These are phyloP conservation scores for Tulasnella sp. DNA, from an alignment of 768 basidiomycete species.

Conservation along the genomic window DNA sequence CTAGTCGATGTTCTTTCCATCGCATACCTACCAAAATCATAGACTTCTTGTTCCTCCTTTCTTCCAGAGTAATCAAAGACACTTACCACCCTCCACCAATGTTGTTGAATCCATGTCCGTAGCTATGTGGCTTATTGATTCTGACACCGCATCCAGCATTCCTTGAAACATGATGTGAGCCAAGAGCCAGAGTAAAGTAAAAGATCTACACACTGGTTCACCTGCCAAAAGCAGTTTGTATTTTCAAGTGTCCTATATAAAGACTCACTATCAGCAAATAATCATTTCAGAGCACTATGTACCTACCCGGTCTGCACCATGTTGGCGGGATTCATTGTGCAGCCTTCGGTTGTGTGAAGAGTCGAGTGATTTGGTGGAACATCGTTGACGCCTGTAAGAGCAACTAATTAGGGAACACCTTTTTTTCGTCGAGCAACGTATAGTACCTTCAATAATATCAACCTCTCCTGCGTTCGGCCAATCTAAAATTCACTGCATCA, in stretches of 20 bases:
- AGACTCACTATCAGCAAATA: not conserved
- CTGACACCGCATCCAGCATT: constrained; percentile 7
- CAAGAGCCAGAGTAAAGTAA: too few relatives aligned
- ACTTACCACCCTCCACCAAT: constrained; percentile 23
- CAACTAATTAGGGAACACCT: too few relatives aligned
- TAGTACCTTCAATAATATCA: constrained; percentile 19
- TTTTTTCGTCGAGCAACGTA: too few relatives aligned
- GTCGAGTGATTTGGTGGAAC: constrained; percentile 1
- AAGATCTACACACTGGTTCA: too few relatives aligned
- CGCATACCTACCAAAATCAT: constrained; percentile 10
- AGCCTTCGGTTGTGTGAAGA: not conserved
- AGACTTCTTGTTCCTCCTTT: not conserved
- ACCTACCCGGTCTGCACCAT: constrained; percentile 10
- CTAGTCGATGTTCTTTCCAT: constrained; percentile 16
- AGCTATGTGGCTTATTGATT: constrained; percentile 1
- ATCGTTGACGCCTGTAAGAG: constrained; percentile 11
- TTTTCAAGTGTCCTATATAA: not conserved
- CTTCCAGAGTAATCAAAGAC: not conserved
- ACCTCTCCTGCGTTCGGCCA: constrained; percentile 13
- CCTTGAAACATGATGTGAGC: too few relatives aligned
- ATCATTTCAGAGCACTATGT: not conserved
- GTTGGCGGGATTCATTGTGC: constrained; percentile 1
- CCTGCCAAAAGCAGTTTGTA: not conserved
- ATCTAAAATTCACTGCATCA: too few relatives aligned
- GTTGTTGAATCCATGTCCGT: constrained; percentile 16